A percentile compares a stretch with the other conserved stretches of the same genome.
These are phyloP conservation scores for Acmispon strigosus DNA, from an alignment of 306 rosid species.

Conservation along the genomic window DNA sequence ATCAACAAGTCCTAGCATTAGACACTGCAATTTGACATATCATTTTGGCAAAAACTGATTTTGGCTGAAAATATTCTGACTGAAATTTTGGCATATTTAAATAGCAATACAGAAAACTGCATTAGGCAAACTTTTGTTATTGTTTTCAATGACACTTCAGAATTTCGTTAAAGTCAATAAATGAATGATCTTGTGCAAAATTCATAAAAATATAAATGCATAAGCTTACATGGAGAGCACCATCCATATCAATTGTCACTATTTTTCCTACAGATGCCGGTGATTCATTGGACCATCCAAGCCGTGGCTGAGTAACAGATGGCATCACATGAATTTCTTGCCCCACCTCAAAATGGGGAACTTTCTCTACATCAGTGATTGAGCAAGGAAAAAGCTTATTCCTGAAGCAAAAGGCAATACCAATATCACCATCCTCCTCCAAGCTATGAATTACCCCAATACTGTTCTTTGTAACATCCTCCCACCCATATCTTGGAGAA, in stretches of 20 bases:
- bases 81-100: too few relatives aligned
- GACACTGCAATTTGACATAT: too few relatives aligned
- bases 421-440: slow-evolving; percentile 71
- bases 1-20: too few relatives aligned
- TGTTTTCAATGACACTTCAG: background rate
- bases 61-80: too few relatives aligned
- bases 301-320: slow-evolving; percentile 56
- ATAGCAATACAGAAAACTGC: background rate
- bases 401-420: slow-evolving; percentile 71
- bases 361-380: slow-evolving; percentile 72
- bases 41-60: too few relatives aligned
- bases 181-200: background rate
- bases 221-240: slow-evolving; percentile 63
- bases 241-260: slow-evolving; percentile 61
- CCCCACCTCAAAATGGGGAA: slow-evolving; percentile 53
- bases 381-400: slow-evolving; percentile 66
- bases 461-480: slow-evolving; percentile 59
- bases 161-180: background rate
- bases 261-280: slow-evolving; percentile 68
- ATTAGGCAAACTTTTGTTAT: background rate
- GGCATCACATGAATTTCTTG: slow-evolving; percentile 64
- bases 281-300: slow-evolving; percentile 74
- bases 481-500: slow-evolving; percentile 81
- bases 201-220: background rate
- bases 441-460: slow-evolving; percentile 71